Percentiles rank a stretch among this genome's conserved stretches.
Conservation (phyloP, 805 yeast genomes). For the Blastobotrys terrestris region DNA sequence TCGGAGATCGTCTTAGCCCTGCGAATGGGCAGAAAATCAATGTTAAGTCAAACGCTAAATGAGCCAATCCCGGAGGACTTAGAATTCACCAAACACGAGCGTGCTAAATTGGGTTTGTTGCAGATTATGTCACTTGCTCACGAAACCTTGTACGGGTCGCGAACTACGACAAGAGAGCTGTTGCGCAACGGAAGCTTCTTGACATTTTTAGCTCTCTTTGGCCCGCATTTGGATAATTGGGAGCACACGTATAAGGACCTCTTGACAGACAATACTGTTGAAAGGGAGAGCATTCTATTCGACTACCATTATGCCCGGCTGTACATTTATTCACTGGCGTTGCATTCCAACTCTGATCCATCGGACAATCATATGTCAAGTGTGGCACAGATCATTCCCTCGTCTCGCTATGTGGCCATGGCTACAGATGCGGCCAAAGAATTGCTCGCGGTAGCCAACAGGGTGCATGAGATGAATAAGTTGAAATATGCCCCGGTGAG, state of each 20-base stretch:
- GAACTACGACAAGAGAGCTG: conserved; percentile 30
- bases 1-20: conserved; percentile 79
- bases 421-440: conserved; percentile 85
- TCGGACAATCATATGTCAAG: conserved; percentile 34
- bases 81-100: conserved; percentile 52
- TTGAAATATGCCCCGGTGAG: conserved; percentile 82
- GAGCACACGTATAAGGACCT: conserved; percentile 52
- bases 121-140: conserved; percentile 78
- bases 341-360: conserved; percentile 33
- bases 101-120: conserved; percentile 72
- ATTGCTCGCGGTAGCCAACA: conserved; percentile 59
- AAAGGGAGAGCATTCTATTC: conserved; percentile 64
- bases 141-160: conserved; percentile 65
- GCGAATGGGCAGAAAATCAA: conserved; percentile 72
- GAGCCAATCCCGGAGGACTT: conserved; percentile 47
- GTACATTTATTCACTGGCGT: conserved; percentile 77
- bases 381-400: conserved; percentile 64
- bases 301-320: conserved; percentile 82
- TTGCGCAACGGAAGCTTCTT: conserved; percentile 41
- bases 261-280: conserved; percentile 42
- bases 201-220: conserved; percentile 61
- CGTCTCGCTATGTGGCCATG: conserved; percentile 62
- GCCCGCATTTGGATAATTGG: conserved; percentile 80
- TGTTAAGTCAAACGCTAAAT: conserved; percentile 56
- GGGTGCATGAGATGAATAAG: conserved; percentile 57